Evolutionary conservation across 805 yeast species (phyloP).

Genomic region (Candida xiaguanensis): DNA sequence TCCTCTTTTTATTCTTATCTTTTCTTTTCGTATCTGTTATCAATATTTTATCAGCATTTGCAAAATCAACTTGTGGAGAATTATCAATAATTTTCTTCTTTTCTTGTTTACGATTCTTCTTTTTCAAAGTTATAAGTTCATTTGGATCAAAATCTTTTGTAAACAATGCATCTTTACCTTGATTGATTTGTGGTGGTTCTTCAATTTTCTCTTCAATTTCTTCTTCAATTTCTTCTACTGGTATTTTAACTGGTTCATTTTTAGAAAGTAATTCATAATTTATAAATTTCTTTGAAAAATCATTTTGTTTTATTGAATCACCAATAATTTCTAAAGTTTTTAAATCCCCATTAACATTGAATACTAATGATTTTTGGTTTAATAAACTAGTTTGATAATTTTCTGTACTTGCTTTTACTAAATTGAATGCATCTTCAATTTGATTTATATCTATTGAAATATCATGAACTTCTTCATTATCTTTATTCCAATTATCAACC

Average conservation of each 20-base stretch:
- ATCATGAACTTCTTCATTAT: slow-evolving; percentile 2
- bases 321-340: slow-evolving; percentile 1
- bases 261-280: slow-evolving; percentile 10
- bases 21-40: slow-evolving; percentile 12
- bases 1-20: slow-evolving; percentile 31
- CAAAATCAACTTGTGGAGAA: slow-evolving; percentile 39
- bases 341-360: slow-evolving; percentile 10
- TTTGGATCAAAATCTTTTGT: slow-evolving; percentile 20
- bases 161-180: slow-evolving; percentile 6
- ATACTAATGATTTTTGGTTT: slow-evolving; percentile 13
- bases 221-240: slow-evolving; percentile 10
- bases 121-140: slow-evolving; percentile 41
- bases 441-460: background rate
- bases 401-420: slow-evolving; percentile 4
- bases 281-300: slow-evolving; percentile 15
- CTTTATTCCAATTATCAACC: slow-evolving; percentile 25
- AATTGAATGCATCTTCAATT: slow-evolving; percentile 5
- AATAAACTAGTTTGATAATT: slow-evolving; percentile 12
- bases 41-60: slow-evolving; percentile 40
- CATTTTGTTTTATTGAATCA: slow-evolving; percentile 13
- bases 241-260: slow-evolving; percentile 9
- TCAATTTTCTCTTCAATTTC: slow-evolving; percentile 8
- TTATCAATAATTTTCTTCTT: slow-evolving; percentile 7
- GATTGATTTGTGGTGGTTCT: slow-evolving; percentile 7
- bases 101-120: slow-evolving; percentile 7